Evolutionary conservation across 2,329 filamentous ascomycete genomes (phyloP).

Genomic region (Ascochyta rabiei): DNA sequence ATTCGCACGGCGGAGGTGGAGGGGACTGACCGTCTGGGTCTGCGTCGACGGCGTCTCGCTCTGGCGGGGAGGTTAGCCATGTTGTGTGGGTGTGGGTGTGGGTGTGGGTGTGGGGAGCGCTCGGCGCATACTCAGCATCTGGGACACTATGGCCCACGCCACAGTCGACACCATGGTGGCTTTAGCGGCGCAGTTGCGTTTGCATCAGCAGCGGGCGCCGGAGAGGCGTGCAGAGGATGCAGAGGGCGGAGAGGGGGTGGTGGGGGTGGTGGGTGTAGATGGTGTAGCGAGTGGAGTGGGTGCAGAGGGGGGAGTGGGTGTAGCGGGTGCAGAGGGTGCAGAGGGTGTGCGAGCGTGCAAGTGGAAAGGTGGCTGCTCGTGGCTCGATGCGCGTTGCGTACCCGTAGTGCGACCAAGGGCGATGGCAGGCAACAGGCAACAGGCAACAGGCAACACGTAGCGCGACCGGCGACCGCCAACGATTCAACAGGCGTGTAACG

Average conservation of each 20-base stretch:
- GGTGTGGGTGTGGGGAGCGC: neutral
- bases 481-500: constrained; percentile 2
- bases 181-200: constrained; percentile 37
- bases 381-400: constrained; percentile 4
- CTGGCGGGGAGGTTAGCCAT: constrained; percentile 37
- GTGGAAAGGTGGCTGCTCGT: constrained; percentile 20
- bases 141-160: constrained; percentile 41
- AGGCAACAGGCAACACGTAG: constrained; percentile 27
- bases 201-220: constrained; percentile 23
- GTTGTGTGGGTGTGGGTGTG: too few species aligned
- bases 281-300: neutral
- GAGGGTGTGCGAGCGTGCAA: neutral
- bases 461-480: constrained; percentile 18
- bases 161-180: constrained; percentile 48
- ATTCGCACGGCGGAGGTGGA: constrained; percentile 14
- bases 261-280: too few species aligned
- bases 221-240: constrained; percentile 1
- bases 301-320: too few species aligned
- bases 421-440: neutral
- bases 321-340: neutral
- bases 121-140: constrained; percentile 48
- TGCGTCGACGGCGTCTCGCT: constrained; percentile 54
- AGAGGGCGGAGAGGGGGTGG: constrained; percentile 10
- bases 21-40: constrained; percentile 53
- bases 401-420: constrained; percentile 10